These are phyloP conservation scores for Rhodotorula babjevae DNA, from an alignment of 768 basidiomycete genomes.

Conservation along the genomic window DNA sequence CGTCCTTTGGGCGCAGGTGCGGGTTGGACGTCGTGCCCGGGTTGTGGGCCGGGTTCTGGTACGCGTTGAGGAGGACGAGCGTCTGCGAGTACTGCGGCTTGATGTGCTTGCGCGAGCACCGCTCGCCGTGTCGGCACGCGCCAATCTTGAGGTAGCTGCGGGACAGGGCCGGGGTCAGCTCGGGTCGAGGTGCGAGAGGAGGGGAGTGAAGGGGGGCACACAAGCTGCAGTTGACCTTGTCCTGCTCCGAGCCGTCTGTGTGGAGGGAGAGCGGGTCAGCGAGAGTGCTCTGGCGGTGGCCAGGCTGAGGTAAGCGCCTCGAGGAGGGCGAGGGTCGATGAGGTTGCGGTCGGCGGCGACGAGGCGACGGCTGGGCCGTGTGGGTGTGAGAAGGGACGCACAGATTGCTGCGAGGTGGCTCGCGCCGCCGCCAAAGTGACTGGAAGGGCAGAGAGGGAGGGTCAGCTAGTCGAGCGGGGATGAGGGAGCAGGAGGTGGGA, in stretches of 20 bases:
- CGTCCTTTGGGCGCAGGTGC: conserved; percentile 29
- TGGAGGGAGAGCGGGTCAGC: neutral
- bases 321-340: neutral
- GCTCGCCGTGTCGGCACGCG: conserved; percentile 94
- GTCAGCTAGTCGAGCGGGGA: neutral
- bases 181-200: neutral
- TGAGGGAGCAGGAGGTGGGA: too few species aligned
- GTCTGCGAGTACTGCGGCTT: conserved; percentile 96
- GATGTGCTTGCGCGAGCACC: conserved; percentile 97
- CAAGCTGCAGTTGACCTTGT: conserved; percentile 89
- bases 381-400: neutral
- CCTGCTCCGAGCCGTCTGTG: conserved; percentile 49
- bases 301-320: neutral
- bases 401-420: conserved; percentile 37
- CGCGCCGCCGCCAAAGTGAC: conserved; percentile 36
- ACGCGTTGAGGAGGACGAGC: conserved; percentile 91
- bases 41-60: conserved; percentile 94
- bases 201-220: conserved; percentile 74
- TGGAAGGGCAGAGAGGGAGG: neutral
- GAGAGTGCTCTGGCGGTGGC: neutral
- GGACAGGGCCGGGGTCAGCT: neutral
- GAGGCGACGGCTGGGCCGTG: too few species aligned
- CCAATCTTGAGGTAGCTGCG: conserved; percentile 65
- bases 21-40: conserved; percentile 30
- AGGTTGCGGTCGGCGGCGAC: too few species aligned